phyloP scores from a whole-genome alignment of 805 yeast species.

The Saccharomyces eubayanus region DNA sequence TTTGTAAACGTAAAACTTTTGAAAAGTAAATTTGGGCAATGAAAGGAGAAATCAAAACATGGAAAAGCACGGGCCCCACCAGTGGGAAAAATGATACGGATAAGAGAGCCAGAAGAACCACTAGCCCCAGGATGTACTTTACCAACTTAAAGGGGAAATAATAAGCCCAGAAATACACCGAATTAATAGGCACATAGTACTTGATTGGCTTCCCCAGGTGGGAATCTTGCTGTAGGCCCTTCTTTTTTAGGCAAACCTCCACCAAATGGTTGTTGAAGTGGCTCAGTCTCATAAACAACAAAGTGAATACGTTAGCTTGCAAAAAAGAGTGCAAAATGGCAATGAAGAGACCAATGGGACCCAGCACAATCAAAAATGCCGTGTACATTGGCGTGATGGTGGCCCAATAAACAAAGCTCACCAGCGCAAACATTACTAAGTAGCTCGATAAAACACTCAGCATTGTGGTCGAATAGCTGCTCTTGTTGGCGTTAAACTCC shows the following conservation, averaged over 20 bases:
- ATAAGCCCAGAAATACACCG: constrained; percentile 25
- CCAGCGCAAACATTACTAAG: constrained; percentile 12
- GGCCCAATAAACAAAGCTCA: constrained; percentile 22
- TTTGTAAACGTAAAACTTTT: constrained; percentile 16
- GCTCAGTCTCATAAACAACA: constrained; percentile 27
- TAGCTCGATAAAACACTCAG: constrained; percentile 11
- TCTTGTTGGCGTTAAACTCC: constrained; percentile 11
- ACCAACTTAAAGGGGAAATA: constrained; percentile 22
- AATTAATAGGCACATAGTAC: constrained; percentile 22
- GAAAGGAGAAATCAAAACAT: constrained; percentile 21
- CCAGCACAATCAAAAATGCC: constrained; percentile 21
- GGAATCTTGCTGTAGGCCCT: constrained; percentile 6
- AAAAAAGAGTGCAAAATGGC: constrained; percentile 25
- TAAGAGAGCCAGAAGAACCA: constrained; percentile 10
- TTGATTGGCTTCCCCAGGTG: constrained; percentile 14
- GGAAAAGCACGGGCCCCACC: constrained; percentile 25
- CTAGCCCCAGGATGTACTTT: constrained; percentile 15
- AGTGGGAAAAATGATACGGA: constrained; percentile 24
- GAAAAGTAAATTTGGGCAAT: constrained; percentile 25
- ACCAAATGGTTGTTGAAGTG: constrained; percentile 18
- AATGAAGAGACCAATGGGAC: constrained; percentile 24
- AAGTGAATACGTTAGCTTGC: constrained; percentile 26
- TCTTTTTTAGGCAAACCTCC: constrained; percentile 7
- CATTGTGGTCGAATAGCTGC: constrained; percentile 10
- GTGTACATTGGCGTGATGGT: constrained; percentile 28